Percentiles rank a stretch among this genome's conserved stretches.
These are phyloP conservation scores for Calocybe gangraenosa DNA, from an alignment of 768 basidiomycete species.

Conservation along the genomic window DNA sequence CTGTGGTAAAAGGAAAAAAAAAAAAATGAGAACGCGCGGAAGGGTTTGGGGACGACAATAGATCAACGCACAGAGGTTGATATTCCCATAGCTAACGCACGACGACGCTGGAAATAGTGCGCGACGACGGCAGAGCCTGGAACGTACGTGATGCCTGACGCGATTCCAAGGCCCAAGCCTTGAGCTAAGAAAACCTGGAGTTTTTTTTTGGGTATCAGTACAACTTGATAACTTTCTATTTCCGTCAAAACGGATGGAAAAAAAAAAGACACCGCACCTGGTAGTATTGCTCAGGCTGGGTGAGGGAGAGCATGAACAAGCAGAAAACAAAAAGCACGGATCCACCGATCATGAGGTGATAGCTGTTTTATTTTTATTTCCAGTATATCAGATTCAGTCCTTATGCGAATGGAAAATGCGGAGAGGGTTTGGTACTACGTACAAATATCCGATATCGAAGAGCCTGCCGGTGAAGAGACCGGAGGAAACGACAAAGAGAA, in stretches of 20 bases:
- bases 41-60: background rate
- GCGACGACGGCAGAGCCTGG: slow-evolving; percentile 43
- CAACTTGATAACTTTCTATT: too few relatives aligned
- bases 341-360: slow-evolving; percentile 25
- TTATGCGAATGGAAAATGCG: background rate
- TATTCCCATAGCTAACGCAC: slow-evolving; percentile 47
- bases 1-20: slow-evolving; percentile 15
- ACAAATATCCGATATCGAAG: slow-evolving; percentile 26
- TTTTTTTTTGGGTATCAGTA: too few relatives aligned
- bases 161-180: slow-evolving; percentile 44
- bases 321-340: slow-evolving; percentile 24
- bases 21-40: slow-evolving; percentile 13
- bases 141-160: slow-evolving; percentile 40
- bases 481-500: slow-evolving; percentile 20
- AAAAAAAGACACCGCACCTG: slow-evolving; percentile 14
- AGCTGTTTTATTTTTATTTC: too few relatives aligned
- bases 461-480: slow-evolving; percentile 22
- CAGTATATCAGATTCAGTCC: too few relatives aligned
- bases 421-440: background rate
- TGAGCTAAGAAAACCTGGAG: slow-evolving; percentile 44
- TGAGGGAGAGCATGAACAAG: slow-evolving; percentile 29
- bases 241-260: too few relatives aligned
- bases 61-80: slow-evolving; percentile 33
- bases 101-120: slow-evolving; percentile 44
- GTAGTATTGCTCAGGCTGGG: slow-evolving; percentile 24